Evolutionary conservation across 495 filamentous ascomycete genomes (phyloP), one percentile per base, ranked within the genome.

Genomic region (Neurospora sp.): DNA sequence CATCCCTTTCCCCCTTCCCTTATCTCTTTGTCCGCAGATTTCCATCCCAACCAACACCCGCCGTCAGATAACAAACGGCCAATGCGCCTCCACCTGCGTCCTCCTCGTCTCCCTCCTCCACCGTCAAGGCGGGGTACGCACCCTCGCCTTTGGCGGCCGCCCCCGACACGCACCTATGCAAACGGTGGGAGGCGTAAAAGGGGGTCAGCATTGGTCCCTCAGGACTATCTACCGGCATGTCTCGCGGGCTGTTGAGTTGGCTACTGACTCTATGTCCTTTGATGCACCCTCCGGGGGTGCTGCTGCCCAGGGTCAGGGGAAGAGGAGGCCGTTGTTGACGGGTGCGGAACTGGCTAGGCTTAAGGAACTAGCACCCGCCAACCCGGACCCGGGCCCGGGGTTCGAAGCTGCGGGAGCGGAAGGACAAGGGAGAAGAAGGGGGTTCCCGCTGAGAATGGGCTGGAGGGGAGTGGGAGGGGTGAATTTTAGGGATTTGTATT

Each of bases 61-160:
- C 35, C 35, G 4, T 6, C 35, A 37, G 35, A 35, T 61, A 38
- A 71, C 70, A n/a, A 38, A 71, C 42, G 41, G 41, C 40, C 41
- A 71, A 41, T 71, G 70, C 31, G 70, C 40, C 22, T 71, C 70
- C 6, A 71, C 70, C 22, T 71, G 70, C 31, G 70, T 41, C 7
- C 42, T 71, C 39, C 41, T 71, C 22, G 12, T 44, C 16, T 37
- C 40, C 5, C 31, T 71, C 1, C 70, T 71, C n/a, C 12, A 5
- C 1, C 17, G 6, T 0, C 40, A 65, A 35, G 41, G 8, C 22
- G 6, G 22, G 0, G 31, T 61, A 3, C 70, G 70, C 22, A 71
- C 40, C n/a, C 40, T 71, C 20, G 40, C 2, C 42, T 71, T 71
- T 5, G 70, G 70, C 16, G 70, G 70, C 6, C 70, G 70, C 0